phyloP scores from a whole-genome alignment of 495 filamentous ascomycete genomes.

The Penicillium crystallinum region DNA sequence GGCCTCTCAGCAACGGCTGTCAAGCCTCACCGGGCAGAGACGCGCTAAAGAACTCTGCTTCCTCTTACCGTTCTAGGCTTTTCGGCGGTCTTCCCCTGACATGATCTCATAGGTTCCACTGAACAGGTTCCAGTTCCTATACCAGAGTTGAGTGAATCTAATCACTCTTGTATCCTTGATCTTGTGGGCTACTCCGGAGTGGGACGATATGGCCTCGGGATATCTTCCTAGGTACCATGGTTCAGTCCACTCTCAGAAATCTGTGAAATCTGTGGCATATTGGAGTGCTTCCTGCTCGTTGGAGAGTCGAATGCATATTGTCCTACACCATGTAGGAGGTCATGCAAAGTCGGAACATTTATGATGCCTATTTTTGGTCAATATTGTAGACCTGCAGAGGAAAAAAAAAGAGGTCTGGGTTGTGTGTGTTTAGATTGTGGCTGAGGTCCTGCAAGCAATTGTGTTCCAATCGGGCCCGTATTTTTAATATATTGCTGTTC shows the following conservation, averaged over 20 bases:
- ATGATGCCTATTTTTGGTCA: not conserved
- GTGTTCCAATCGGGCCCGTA: not conserved
- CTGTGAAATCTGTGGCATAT: not conserved
- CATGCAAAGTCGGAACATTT: conserved; percentile 17
- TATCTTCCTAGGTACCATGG: not conserved
- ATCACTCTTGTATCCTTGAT: too few relatives aligned
- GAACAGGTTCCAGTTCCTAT: conserved; percentile 1
- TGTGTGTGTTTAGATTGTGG: not conserved
- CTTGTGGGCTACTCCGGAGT: too few relatives aligned
- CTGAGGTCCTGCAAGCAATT: not conserved
- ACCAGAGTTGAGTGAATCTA: too few relatives aligned
- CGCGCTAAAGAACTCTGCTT: conserved; percentile 12
- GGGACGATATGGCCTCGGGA: not conserved
- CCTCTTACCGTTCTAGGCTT: conserved; percentile 7
- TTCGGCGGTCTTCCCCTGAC: not conserved
- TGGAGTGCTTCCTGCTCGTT: too few relatives aligned
- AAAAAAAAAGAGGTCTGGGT: too few relatives aligned
- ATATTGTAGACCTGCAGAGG: not conserved
- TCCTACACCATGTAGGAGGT: conserved; percentile 26
- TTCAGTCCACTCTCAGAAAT: not conserved
- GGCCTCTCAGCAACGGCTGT: conserved; percentile 23
- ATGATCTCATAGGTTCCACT: conserved; percentile 26
- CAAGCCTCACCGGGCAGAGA: conserved; percentile 13
- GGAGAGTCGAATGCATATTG: not conserved
- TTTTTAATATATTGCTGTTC: not conserved